Conservation (phyloP, 2,329 filamentous ascomycete genomes). For the Fusarium stilboides region DNA sequence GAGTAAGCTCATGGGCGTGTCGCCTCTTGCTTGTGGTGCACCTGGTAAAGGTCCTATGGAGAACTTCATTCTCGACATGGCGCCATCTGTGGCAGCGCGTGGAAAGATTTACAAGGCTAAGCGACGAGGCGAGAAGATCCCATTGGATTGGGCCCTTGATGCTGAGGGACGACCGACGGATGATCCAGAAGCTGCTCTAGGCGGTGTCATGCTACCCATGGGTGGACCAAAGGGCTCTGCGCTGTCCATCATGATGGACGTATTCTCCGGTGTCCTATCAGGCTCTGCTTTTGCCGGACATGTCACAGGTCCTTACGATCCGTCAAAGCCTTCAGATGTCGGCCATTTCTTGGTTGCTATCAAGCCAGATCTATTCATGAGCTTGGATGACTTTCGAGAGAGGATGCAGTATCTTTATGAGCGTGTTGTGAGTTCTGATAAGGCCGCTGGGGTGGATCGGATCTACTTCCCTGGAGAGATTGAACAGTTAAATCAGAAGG, state of each 20-base stretch:
- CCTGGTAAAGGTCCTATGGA: constrained; percentile 70
- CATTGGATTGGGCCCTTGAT: constrained; percentile 82
- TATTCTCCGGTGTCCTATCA: constrained; percentile 85
- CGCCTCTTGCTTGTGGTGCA: constrained; percentile 82
- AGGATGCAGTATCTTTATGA: constrained; percentile 71
- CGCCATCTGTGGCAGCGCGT: constrained; percentile 77
- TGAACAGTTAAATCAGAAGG: constrained; percentile 68
- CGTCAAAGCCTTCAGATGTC: constrained; percentile 77
- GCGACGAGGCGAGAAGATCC: constrained; percentile 78
- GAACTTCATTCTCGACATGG: constrained; percentile 82
- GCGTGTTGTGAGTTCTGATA: constrained; percentile 67
- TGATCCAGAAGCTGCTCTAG: constrained; percentile 78
- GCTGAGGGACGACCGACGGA: constrained; percentile 77
- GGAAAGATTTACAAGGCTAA: constrained; percentile 82
- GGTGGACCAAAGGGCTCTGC: constrained; percentile 87
- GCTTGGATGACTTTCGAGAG: constrained; percentile 76
- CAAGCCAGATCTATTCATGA: constrained; percentile 83
- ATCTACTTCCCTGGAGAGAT: constrained; percentile 76
- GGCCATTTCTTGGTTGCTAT: constrained; percentile 82
- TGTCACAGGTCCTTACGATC: constrained; percentile 83
- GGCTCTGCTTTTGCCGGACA: constrained; percentile 84
- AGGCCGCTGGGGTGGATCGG: constrained; percentile 68
- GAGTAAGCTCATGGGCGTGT: constrained; percentile 79
- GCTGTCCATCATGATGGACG: constrained; percentile 88
- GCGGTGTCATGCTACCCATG: constrained; percentile 89